Evolutionary conservation across 768 basidiomycete genomes (phyloP).

Genomic region (Kwoniella shandongensis): DNA sequence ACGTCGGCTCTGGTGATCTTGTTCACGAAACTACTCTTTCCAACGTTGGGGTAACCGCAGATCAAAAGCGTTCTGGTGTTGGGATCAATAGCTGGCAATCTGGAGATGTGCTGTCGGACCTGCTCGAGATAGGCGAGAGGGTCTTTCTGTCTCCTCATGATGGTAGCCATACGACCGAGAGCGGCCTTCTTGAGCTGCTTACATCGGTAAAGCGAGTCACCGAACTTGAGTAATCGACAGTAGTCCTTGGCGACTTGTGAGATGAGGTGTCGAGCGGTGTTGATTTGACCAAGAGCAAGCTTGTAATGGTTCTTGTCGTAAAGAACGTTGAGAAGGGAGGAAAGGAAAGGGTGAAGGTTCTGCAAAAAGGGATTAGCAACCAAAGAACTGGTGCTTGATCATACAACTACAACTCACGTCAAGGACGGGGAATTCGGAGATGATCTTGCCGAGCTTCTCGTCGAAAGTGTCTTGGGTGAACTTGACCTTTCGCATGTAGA

Average conservation of each 20-base stretch:
- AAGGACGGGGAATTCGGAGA: slow-evolving; percentile 95
- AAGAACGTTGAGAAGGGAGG: slow-evolving; percentile 93
- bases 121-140: slow-evolving; percentile 97
- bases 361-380: slow-evolving; percentile 32
- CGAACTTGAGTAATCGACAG: slow-evolving; percentile 92
- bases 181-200: slow-evolving; percentile 98
- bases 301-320: slow-evolving; percentile 99
- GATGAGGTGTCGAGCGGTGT: slow-evolving; percentile 92
- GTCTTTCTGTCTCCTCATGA: slow-evolving; percentile 98
- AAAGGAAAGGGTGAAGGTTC: slow-evolving; percentile 94
- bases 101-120: slow-evolving; percentile 97
- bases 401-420: slow-evolving; percentile 65
- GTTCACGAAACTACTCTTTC: slow-evolving; percentile 99
- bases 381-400: neutral
- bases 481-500: slow-evolving; percentile 98
- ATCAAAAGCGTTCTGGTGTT: slow-evolving; percentile 96
- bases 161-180: slow-evolving; percentile 97
- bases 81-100: slow-evolving; percentile 96
- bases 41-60: slow-evolving; percentile 99
- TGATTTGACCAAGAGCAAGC: slow-evolving; percentile 92
- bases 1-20: slow-evolving; percentile 99
- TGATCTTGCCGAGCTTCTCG: slow-evolving; percentile 87
- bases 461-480: slow-evolving; percentile 97
- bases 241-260: slow-evolving; percentile 98
- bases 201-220: slow-evolving; percentile 94